These are phyloP conservation scores for Hanseniaspora nectarophila DNA, from an alignment of 805 yeast species.

Conservation along the genomic window DNA sequence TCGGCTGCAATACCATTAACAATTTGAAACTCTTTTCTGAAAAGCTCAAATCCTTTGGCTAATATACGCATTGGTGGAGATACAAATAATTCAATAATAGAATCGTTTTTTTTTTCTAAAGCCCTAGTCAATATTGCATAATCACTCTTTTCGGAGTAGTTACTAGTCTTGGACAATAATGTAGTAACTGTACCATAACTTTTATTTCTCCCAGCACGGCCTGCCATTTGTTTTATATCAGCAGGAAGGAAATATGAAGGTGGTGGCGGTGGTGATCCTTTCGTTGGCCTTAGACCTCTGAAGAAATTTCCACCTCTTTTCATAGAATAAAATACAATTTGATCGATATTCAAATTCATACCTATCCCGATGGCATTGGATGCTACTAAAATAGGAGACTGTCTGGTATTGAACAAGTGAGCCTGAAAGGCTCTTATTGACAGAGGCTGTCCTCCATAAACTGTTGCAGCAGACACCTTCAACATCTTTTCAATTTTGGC, in stretches of 20 bases:
- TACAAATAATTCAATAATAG: conserved; percentile 50
- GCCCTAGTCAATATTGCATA: conserved; percentile 36
- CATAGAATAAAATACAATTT: conserved; percentile 62
- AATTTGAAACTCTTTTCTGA: conserved; percentile 18
- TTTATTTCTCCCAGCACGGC: conserved; percentile 82
- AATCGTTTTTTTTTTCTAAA: conserved; percentile 41
- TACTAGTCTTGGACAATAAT: conserved; percentile 37
- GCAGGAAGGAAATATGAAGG: conserved; percentile 41
- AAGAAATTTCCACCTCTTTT: conserved; percentile 69
- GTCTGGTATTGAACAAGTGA: conserved; percentile 60
- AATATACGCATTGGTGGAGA: conserved; percentile 74
- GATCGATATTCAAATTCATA: conserved; percentile 65
- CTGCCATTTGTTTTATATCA: conserved; percentile 82
- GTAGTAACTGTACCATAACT: conserved; percentile 14
- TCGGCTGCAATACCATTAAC: background rate
- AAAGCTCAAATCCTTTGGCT: conserved; percentile 39
- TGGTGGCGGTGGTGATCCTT: too few species aligned
- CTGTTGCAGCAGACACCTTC: conserved; percentile 62
- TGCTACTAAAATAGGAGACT: conserved; percentile 75
- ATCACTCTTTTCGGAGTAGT: conserved; percentile 39
- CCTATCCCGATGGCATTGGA: conserved; percentile 99
- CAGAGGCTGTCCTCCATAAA: conserved; percentile 93
- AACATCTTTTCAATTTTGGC: conserved; percentile 56
- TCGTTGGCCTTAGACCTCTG: too few species aligned
- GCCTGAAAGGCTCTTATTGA: conserved; percentile 87